Base-by-base conservation (phyloP, 805 yeast genomes). In the Saccharomyces paradoxus region DNA sequence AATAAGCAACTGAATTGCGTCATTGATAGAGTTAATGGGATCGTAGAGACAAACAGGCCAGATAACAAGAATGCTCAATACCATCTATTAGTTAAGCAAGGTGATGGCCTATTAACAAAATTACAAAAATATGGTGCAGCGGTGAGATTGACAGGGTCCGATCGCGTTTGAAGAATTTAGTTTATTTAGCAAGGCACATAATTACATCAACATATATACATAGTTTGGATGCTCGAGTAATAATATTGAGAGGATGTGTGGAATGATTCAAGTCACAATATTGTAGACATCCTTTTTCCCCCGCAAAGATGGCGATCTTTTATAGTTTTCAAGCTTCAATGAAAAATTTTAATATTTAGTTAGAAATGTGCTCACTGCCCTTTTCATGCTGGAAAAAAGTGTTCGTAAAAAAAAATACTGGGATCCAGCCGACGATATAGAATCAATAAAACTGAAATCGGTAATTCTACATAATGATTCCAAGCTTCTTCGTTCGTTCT, bases 121-220 rank as follows among this genome's bases (percentile, higher is more conserved):
- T 79, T 94, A 67, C 99, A 94, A 71, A 94, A 91, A 71, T 94
- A 92, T 64, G 96, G 96, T 49, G 97, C 98, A 48, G 97, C 97
- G 24, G 98, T 94, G 50, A 87, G 95, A 70, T 79, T 94, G 64
- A 86, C 95, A 66, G 97, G 98, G 50, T 87, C 96, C 28, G 97
- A 90, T 68, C 79, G 83, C 61, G 83, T 80, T 37, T n/a, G 37
- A 14, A 21, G 44, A 28, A 17, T 14, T 28, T 14, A 48, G 3
- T 14, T 28, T 28, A 21, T 27, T n/a, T n/a, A 24, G 10, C 26
- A 17, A 9, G 21, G 44, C 22, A 41, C 14, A 24, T 27, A 30
- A 48, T 37, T 14, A 47, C 22, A 31, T 24, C 26, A 26, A 27
- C 37, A 52, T 22, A 5, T 48, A 48, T 27, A 26, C n/a, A 50